Conservation (phyloP, 768 basidiomycete genomes). For the Termitomyces sp. region DNA sequence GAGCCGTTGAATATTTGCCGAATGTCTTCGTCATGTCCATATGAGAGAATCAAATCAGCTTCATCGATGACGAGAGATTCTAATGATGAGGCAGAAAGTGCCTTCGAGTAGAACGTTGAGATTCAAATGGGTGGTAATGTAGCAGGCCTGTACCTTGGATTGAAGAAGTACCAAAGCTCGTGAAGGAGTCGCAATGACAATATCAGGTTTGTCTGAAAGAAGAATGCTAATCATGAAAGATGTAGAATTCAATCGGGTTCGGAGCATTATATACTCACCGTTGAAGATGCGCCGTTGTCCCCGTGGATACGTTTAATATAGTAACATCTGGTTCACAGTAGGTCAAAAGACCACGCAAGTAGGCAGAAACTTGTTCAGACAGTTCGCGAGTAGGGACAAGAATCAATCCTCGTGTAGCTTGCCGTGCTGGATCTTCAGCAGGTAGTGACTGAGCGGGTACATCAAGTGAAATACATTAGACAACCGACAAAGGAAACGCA, state of each 20-base stretch:
- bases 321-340: slow-evolving; percentile 80
- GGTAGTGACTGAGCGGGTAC: slow-evolving; percentile 30
- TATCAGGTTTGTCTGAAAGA: slow-evolving; percentile 67
- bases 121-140: neutral
- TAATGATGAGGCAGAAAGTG: slow-evolving; percentile 59
- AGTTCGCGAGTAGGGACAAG: slow-evolving; percentile 92
- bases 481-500: slow-evolving; percentile 30
- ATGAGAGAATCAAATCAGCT: slow-evolving; percentile 94
- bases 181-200: slow-evolving; percentile 78
- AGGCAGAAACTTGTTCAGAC: slow-evolving; percentile 81
- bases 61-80: slow-evolving; percentile 95
- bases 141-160: slow-evolving; percentile 50
- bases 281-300: slow-evolving; percentile 67
- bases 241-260: neutral
- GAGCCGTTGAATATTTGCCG: slow-evolving; percentile 63
- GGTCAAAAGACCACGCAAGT: slow-evolving; percentile 56
- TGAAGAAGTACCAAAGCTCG: slow-evolving; percentile 65
- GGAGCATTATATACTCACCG: slow-evolving; percentile 22
- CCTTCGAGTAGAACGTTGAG: slow-evolving; percentile 29
- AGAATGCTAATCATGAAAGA: slow-evolving; percentile 12
- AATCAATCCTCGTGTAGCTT: slow-evolving; percentile 70
- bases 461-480: slow-evolving; percentile 5
- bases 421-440: slow-evolving; percentile 36
- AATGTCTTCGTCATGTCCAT: slow-evolving; percentile 92
- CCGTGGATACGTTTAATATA: slow-evolving; percentile 74